Evolutionary conservation across 139 green algal genomes (phyloP).

Genomic region (Coelastrella sp.): DNA sequence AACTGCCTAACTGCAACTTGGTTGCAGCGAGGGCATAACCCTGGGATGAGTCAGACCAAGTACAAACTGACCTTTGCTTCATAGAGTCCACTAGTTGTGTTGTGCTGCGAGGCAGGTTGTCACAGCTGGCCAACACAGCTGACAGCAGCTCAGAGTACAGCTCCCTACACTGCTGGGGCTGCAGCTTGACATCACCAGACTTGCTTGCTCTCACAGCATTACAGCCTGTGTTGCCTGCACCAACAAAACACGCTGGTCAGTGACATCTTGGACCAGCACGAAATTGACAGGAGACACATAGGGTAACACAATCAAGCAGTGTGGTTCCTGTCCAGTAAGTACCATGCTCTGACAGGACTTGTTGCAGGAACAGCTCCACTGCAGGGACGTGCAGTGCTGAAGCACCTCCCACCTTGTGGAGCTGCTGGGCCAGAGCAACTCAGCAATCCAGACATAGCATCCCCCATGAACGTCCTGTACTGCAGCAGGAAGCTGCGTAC

Average conservation of each 20-base stretch:
- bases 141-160: slow-evolving; percentile 72
- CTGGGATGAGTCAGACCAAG: no score
- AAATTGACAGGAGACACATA: no score
- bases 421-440: slow-evolving; percentile 22
- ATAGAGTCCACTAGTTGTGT: slow-evolving; percentile 47
- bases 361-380: no score
- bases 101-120: slow-evolving; percentile 56
- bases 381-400: no score
- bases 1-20: no score
- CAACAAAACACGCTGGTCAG: background rate
- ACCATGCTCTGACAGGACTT: no score
- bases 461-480: slow-evolving; percentile 57
- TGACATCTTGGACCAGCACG: no score
- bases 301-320: no score
- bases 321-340: no score
- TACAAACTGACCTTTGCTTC: slow-evolving; percentile 48
- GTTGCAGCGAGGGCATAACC: no score
- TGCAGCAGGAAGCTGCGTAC: slow-evolving; percentile 65
- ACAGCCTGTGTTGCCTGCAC: background rate
- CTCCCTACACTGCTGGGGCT: background rate
- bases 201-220: background rate
- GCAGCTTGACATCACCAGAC: background rate
- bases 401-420: background rate
- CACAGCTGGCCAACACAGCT: slow-evolving; percentile 81
- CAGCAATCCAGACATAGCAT: slow-evolving; percentile 48